Evolutionary conservation across 2,329 filamentous ascomycete genomes (phyloP).

Genomic region (Arachnomyces sp.): DNA sequence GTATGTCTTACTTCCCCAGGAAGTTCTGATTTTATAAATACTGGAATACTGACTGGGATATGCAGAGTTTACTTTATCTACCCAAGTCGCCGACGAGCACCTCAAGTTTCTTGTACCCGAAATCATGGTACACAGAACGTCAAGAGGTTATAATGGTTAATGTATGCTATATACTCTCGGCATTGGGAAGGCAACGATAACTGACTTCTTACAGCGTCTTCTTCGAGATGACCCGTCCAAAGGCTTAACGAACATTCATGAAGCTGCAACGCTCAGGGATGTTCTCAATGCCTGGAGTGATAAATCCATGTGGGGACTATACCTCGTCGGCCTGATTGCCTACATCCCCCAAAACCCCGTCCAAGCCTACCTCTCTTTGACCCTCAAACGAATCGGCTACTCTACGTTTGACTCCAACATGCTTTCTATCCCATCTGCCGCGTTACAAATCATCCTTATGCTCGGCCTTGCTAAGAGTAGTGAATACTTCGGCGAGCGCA

Average conservation of each 20-base stretch:
- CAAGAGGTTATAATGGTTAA: slow-evolving; percentile 63
- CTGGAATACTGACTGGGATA: too few relatives aligned
- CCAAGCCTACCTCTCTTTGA: slow-evolving; percentile 25
- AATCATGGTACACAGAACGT: slow-evolving; percentile 55
- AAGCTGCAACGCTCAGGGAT: slow-evolving; percentile 37
- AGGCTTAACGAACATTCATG: slow-evolving; percentile 41
- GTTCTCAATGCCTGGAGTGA: slow-evolving; percentile 41
- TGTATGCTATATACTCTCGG: slow-evolving; percentile 5
- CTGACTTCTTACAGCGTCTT: slow-evolving; percentile 27
- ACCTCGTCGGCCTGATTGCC: slow-evolving; percentile 39
- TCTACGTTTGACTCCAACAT: slow-evolving; percentile 51
- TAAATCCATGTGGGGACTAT: slow-evolving; percentile 44
- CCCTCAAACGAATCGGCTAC: slow-evolving; percentile 45
- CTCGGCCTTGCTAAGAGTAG: slow-evolving; percentile 22
- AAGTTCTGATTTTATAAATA: too few relatives aligned
- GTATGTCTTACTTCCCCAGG: too few relatives aligned
- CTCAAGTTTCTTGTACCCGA: slow-evolving; percentile 28
- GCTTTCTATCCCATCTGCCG: slow-evolving; percentile 45
- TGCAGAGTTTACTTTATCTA: too few relatives aligned
- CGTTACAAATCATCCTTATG: background rate
- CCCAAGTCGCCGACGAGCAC: background rate
- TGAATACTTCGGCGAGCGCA: slow-evolving; percentile 39
- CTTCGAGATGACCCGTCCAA: slow-evolving; percentile 47
- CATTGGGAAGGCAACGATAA: slow-evolving; percentile 8
- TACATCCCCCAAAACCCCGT: slow-evolving; percentile 35